Conservation (phyloP, 768 basidiomycete species). For the Leccinum aurantiacum region DNA sequence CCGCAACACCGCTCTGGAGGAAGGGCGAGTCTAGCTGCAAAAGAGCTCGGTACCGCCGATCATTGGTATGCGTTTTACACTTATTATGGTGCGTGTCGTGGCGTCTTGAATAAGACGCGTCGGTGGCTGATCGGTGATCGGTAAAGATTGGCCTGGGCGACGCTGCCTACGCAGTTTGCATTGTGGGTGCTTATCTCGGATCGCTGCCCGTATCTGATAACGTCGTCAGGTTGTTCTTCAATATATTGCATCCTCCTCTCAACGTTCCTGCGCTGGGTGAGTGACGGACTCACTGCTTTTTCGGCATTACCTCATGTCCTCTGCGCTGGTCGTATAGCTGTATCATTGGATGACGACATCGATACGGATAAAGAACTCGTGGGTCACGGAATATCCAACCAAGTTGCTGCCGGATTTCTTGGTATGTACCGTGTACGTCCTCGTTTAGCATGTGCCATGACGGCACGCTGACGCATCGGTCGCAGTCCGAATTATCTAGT, state of each 20-base stretch:
- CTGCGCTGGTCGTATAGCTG: constrained; percentile 44
- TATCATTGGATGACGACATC: constrained; percentile 85
- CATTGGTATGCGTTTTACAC: constrained; percentile 87
- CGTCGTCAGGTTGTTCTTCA: constrained; percentile 61
- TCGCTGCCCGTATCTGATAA: constrained; percentile 23
- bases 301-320: neutral
- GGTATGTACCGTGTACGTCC: constrained; percentile 78
- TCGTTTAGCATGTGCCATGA: neutral
- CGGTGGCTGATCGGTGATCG: neutral
- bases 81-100: constrained; percentile 59
- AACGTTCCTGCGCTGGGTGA: constrained; percentile 87
- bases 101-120: neutral
- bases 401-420: constrained; percentile 72
- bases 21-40: too few species aligned
- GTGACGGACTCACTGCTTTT: constrained; percentile 14
- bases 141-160: constrained; percentile 57
- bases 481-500: constrained; percentile 80
- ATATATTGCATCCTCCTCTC: constrained; percentile 66
- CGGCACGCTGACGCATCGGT: constrained; percentile 8
- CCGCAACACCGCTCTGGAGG: too few species aligned
- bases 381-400: constrained; percentile 89
- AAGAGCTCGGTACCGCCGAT: constrained; percentile 32
- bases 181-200: constrained; percentile 49
- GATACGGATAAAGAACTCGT: constrained; percentile 92
- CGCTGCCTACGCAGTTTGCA: constrained; percentile 92